phyloP scores from a whole-genome alignment of 1,139 yeast species.

The Blastobotrys niveus region DNA sequence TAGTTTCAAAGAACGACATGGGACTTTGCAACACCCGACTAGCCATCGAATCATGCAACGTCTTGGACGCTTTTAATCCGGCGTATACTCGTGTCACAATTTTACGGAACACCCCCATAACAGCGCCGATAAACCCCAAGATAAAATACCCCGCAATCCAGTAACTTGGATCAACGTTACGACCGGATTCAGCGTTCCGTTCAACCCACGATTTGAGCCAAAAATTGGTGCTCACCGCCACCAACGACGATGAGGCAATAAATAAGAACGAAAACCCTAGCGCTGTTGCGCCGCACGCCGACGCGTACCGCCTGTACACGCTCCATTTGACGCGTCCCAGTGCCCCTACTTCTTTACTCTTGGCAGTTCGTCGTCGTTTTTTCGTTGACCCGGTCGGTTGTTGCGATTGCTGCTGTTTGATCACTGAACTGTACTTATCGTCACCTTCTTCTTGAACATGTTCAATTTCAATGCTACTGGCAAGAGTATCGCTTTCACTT shows the following conservation, averaged over 20 bases:
- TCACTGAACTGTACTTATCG: conserved; percentile 40
- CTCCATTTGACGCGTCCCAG: conserved; percentile 87
- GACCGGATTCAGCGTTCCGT: conserved; percentile 58
- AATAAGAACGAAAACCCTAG: conserved; percentile 46
- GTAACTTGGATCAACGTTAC: conserved; percentile 58
- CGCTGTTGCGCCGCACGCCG: conserved; percentile 73
- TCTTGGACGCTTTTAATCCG: conserved; percentile 73
- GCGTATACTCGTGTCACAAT: conserved; percentile 71
- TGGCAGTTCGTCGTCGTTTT: conserved; percentile 25
- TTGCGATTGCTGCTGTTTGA: conserved; percentile 33
- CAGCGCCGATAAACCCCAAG: conserved; percentile 59
- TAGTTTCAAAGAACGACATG: conserved; percentile 59
- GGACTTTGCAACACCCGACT: conserved; percentile 71
- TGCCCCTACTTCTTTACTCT: conserved; percentile 56
- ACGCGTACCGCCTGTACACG: conserved; percentile 70
- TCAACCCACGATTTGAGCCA: conserved; percentile 98
- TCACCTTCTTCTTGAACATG: neutral
- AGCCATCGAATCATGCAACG: conserved; percentile 77
- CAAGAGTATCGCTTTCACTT: conserved; percentile 14
- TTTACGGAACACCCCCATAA: conserved; percentile 55
- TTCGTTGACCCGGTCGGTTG: conserved; percentile 13
- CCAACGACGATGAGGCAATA: conserved; percentile 43
- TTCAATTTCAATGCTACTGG: conserved; percentile 10
- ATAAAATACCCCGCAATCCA: conserved; percentile 68
- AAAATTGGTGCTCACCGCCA: conserved; percentile 54